Evolutionary conservation across 2,329 filamentous ascomycete species (phyloP), one percentile per base, ranked within the genome.

Genomic region (Stemphylium vesicarium): DNA sequence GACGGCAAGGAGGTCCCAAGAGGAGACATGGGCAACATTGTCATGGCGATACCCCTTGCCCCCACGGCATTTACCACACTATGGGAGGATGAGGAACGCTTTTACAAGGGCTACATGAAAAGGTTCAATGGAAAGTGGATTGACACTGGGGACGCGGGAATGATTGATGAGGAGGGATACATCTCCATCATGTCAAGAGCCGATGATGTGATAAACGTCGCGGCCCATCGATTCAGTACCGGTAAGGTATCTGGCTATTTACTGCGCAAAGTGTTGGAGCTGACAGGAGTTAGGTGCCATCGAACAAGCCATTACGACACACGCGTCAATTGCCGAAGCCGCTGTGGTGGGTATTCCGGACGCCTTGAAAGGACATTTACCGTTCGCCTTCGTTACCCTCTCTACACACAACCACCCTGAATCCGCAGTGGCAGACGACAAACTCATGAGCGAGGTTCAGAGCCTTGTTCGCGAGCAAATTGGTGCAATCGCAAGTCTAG

Each of bases 181-280:
- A 80, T 87, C 29, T 83, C 86, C 64, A 81, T 88, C 63, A 87
- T 88, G 83, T 80, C 81, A 3, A 75, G 85, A 48, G 82, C 82
- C 29, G 93, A 97, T 77, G 93, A 97, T 74, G 89, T 97, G 56
- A 92, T 97, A 70, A 97, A 97, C 70, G 93, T 96, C n/a, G 93
- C 92, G 36, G 92, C 93, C 4, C 93, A 97, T 78, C 85, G 93
- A 12, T 88, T 97, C 57, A 94, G 90, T 60, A 96, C 92, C 10
- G 91, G 90, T 90, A 80, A 66, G 82, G 74, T 11, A 15, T 45
- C 36, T 13, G 5, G 18, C 6, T 9, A 20, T 7, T 4, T 4
- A n/a, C 4, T 20, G 11, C n/a, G 11, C 24, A 1, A 33, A 7
- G 8, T 7, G 7, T 6, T 33, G 4, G 24, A 13, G 37, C 59